Conservation (phyloP, 2,329 filamentous ascomycete species). For the Exserohilum turcica region DNA sequence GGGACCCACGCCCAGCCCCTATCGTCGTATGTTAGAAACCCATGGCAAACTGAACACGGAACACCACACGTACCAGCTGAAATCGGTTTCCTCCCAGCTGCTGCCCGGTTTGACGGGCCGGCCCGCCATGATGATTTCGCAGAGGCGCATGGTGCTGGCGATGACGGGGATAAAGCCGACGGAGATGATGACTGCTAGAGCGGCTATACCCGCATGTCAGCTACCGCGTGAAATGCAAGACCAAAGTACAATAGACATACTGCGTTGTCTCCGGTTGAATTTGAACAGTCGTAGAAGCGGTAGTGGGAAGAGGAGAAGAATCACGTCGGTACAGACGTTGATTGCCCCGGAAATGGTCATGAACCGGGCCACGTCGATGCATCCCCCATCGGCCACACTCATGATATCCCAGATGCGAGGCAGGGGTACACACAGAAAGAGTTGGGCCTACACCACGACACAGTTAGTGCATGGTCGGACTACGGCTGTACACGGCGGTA, state of each 20-base stretch:
- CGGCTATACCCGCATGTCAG: slow-evolving; percentile 17
- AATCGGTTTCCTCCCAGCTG: slow-evolving; percentile 27
- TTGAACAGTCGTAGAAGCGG: slow-evolving; percentile 31
- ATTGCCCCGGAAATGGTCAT: slow-evolving; percentile 29
- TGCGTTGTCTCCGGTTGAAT: slow-evolving; percentile 33
- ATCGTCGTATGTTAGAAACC: slow-evolving; percentile 15
- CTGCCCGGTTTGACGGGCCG: slow-evolving; percentile 11
- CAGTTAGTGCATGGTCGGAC: not conserved
- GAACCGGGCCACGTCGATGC: slow-evolving; percentile 27
- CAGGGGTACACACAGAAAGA: slow-evolving; percentile 31
- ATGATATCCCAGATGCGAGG: slow-evolving; percentile 26
- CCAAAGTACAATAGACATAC: slow-evolving; percentile 12
- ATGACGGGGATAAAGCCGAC: slow-evolving; percentile 35
- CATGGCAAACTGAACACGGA: not conserved
- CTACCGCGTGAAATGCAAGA: too few species aligned
- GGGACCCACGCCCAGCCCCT: slow-evolving; percentile 33
- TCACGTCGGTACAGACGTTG: slow-evolving; percentile 32
- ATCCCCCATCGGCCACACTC: slow-evolving; percentile 17
- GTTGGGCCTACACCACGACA: slow-evolving; percentile 17
- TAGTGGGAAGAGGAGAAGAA: slow-evolving; percentile 31
- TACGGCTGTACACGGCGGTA: not conserved
- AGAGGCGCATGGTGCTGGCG: slow-evolving; percentile 35
- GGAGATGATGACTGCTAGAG: slow-evolving; percentile 33
- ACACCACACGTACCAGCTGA: slow-evolving; percentile 23
- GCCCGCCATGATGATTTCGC: slow-evolving; percentile 30